phyloP scores from a whole-genome alignment of 208 protist genomes.

The Trypanosoma rangeli region DNA sequence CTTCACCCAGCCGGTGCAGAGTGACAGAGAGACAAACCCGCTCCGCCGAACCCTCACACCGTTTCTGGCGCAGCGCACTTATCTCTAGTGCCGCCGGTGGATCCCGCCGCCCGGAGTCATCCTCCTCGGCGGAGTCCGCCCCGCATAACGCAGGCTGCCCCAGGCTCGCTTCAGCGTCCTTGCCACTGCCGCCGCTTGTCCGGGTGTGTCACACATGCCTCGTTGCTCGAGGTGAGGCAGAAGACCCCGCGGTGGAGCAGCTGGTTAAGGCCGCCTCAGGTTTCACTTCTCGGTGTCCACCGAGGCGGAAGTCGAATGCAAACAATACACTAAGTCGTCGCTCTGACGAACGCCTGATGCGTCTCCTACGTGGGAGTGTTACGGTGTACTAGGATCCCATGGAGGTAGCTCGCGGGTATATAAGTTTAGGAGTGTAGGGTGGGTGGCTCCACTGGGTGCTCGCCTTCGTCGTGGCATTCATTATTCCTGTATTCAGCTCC shows the following conservation, averaged over 20 bases:
- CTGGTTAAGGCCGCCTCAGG: not conserved
- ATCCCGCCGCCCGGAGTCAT: not conserved
- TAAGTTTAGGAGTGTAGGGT: not conserved
- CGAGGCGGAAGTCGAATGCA: not conserved
- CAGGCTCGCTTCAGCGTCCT: not conserved
- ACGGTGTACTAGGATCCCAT: not conserved
- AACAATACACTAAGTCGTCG: not conserved
- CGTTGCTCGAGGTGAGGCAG: not conserved
- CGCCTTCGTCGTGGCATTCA: not conserved
- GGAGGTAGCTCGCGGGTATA: not conserved
- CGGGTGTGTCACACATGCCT: slow-evolving; percentile 9
- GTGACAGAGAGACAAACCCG: not conserved
- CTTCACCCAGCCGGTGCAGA: not conserved
- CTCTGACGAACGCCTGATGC: slow-evolving; percentile 17
- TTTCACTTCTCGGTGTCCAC: not conserved
- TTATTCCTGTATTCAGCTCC: not conserved
- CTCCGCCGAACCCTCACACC: not conserved
- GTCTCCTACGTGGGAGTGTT: slow-evolving; percentile 6
- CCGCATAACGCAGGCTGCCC: not conserved
- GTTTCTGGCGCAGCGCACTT: not conserved
- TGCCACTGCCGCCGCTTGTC: not conserved
- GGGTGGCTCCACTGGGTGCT: not conserved
- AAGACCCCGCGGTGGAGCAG: not conserved
- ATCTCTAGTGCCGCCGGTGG: not conserved
- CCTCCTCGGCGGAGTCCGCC: not conserved